These are phyloP conservation scores for Alternaria gansuensis DNA, from an alignment of 2,329 filamentous ascomycete genomes.

Conservation along the genomic window DNA sequence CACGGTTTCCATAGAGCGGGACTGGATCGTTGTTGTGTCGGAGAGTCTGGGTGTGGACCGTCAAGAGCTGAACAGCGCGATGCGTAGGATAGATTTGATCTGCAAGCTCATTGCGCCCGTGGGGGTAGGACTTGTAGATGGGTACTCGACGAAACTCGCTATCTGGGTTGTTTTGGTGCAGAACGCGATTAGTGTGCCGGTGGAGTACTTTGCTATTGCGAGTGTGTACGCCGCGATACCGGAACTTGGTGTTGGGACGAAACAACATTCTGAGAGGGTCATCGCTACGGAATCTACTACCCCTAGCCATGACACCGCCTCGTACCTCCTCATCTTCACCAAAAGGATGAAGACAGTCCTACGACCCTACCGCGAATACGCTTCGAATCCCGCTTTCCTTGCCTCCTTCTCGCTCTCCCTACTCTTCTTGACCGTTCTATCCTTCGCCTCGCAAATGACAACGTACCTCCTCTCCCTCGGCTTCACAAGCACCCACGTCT, in stretches of 20 bases:
- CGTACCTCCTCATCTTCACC: background rate
- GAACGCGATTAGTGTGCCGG: constrained; percentile 58
- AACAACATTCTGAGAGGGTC: constrained; percentile 22
- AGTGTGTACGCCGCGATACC: constrained; percentile 51
- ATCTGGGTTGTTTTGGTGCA: constrained; percentile 61
- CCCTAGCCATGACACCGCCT: too few relatives aligned
- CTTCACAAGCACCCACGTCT: constrained; percentile 63
- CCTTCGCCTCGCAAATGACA: constrained; percentile 66
- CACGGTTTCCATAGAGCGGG: constrained; percentile 72
- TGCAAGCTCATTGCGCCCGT: constrained; percentile 67
- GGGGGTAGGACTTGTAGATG: constrained; percentile 60
- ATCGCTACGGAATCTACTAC: constrained; percentile 1
- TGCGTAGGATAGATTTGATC: constrained; percentile 67
- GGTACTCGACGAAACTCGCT: constrained; percentile 59
- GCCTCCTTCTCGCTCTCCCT: constrained; percentile 68
- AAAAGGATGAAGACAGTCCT: constrained; percentile 22
- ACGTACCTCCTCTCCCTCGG: constrained; percentile 68
- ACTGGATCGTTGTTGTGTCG: constrained; percentile 70
- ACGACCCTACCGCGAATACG: constrained; percentile 55
- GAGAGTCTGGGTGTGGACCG: constrained; percentile 43
- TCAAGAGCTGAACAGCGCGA: constrained; percentile 63
- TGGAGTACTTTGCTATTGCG: constrained; percentile 65
- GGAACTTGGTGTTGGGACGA: constrained; percentile 32
- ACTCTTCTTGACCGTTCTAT: constrained; percentile 65
- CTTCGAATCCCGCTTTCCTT: constrained; percentile 65